These are phyloP conservation scores for Coniochaeta ligniaria DNA, from an alignment of 2,329 filamentous ascomycete species.

Conservation along the genomic window DNA sequence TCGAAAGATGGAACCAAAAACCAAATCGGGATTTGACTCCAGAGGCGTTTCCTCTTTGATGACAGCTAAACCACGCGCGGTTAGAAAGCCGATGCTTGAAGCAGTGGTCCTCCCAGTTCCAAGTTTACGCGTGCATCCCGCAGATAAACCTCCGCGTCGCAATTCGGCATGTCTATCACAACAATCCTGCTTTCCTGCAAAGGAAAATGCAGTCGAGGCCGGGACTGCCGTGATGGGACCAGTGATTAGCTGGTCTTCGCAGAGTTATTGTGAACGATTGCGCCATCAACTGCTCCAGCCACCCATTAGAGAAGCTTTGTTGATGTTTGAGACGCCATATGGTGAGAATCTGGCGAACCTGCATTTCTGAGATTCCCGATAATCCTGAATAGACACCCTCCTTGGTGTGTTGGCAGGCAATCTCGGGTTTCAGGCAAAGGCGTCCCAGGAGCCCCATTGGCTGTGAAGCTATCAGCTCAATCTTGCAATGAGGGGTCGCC, in stretches of 20 bases:
- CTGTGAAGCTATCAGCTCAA: constrained; percentile 3
- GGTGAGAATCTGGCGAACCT: neutral
- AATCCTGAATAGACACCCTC: constrained; percentile 10
- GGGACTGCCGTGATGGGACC: neutral
- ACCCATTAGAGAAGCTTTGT: neutral
- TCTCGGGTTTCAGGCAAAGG: constrained; percentile 13
- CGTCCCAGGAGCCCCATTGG: constrained; percentile 10
- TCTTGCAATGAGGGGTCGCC: neutral
- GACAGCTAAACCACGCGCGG: neutral
- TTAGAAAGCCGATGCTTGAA: neutral
- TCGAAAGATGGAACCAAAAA: neutral
- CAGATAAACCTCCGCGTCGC: neutral
- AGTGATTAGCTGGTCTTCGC: neutral
- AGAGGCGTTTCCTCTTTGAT: neutral
- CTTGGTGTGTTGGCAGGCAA: constrained; percentile 17
- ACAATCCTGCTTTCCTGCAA: neutral
- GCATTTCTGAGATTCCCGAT: neutral
- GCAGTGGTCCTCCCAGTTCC: neutral
- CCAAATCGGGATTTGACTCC: neutral
- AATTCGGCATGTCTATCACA: neutral
- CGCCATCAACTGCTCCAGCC: neutral
- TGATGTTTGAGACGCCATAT: neutral
- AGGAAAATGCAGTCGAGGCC: neutral
- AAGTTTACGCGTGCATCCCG: neutral
- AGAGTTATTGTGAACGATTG: neutral